phyloP scores from a whole-genome alignment of 108 stramenopile genomes.

The Craspedostauros australis region DNA sequence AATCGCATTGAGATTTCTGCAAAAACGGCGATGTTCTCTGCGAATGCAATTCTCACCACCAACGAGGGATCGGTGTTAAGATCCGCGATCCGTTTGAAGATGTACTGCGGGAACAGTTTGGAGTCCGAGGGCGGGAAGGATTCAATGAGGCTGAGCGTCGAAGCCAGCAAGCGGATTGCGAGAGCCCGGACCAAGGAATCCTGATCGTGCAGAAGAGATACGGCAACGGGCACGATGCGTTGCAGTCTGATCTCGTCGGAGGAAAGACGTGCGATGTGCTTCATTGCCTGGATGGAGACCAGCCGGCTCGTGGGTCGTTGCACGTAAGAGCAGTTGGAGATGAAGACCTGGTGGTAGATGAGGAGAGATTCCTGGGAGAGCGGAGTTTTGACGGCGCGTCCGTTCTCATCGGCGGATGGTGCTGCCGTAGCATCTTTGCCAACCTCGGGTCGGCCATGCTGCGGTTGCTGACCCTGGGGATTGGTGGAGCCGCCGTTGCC shows the following conservation, averaged over 20 bases:
- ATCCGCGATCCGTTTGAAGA: slow-evolving; percentile 88
- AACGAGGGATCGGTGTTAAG: slow-evolving; percentile 76
- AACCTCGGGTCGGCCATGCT: too few relatives aligned
- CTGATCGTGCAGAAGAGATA: slow-evolving; percentile 80
- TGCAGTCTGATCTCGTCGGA: slow-evolving; percentile 89
- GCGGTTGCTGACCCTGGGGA: neutral
- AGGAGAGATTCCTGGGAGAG: slow-evolving; percentile 53
- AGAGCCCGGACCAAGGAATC: slow-evolving; percentile 79
- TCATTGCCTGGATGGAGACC: slow-evolving; percentile 82
- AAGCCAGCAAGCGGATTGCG: slow-evolving; percentile 63
- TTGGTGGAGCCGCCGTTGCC: neutral
- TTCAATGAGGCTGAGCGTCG: slow-evolving; percentile 59
- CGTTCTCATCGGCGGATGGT: neutral
- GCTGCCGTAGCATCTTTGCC: neutral
- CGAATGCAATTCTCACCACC: slow-evolving; percentile 83
- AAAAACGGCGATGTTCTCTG: slow-evolving; percentile 68
- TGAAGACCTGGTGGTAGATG: slow-evolving; percentile 80
- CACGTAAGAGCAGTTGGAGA: slow-evolving; percentile 82
- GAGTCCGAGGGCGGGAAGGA: slow-evolving; percentile 88
- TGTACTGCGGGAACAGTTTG: slow-evolving; percentile 88
- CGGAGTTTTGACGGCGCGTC: too few relatives aligned
- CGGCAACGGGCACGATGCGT: slow-evolving; percentile 85
- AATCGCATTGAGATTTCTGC: slow-evolving; percentile 86
- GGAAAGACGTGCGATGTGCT: slow-evolving; percentile 62
- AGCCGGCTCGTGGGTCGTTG: slow-evolving; percentile 83